Evolutionary conservation across 495 filamentous ascomycete species (phyloP).

Genomic region (Daldinia decipiens): DNA sequence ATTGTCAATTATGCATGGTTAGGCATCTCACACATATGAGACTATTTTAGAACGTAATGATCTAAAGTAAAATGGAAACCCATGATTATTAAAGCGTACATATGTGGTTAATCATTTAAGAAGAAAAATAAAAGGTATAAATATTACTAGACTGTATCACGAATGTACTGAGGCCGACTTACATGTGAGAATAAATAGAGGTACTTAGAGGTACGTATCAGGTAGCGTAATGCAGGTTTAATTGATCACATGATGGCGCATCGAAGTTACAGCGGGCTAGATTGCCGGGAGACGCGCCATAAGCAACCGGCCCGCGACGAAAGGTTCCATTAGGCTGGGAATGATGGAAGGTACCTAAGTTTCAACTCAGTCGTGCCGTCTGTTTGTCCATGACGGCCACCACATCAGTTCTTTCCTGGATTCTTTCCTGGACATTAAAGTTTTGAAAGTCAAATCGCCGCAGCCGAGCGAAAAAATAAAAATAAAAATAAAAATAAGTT

Average conservation of each 20-base stretch:
- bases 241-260: conserved; percentile 45
- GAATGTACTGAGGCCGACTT: neutral
- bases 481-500: too few species aligned
- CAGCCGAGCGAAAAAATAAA: neutral
- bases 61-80: neutral
- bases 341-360: conserved; percentile 34
- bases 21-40: neutral
- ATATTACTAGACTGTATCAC: neutral
- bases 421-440: conserved; percentile 1
- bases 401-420: neutral
- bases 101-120: neutral
- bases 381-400: neutral
- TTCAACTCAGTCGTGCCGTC: conserved; percentile 13
- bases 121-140: neutral
- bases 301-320: conserved; percentile 22
- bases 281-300: conserved; percentile 30
- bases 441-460: neutral
- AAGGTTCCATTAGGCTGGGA: conserved; percentile 28
- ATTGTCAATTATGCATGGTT: conserved; percentile 4
- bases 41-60: conserved; percentile 1
- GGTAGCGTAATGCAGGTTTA: conserved; percentile 25
- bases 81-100: neutral
- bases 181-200: neutral
- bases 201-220: neutral
- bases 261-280: conserved; percentile 23